phyloP scores from a whole-genome alignment of 495 filamentous ascomycete genomes.

The Lasiosphaeriaceae sp. region DNA sequence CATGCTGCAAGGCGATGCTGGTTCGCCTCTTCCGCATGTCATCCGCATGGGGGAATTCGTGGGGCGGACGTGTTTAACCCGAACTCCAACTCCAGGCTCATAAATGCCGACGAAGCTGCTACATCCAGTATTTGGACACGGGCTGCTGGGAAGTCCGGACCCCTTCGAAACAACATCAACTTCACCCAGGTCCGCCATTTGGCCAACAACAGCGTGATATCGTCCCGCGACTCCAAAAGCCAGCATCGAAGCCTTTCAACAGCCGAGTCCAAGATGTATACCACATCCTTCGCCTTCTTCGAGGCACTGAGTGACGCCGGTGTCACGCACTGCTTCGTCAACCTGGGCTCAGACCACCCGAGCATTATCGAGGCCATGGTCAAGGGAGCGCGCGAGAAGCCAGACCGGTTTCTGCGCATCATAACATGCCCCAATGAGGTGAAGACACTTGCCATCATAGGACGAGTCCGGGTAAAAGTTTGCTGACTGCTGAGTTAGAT shows the following conservation, averaged over 20 bases:
- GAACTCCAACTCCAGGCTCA: background rate
- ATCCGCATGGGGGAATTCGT: background rate
- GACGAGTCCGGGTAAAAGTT: background rate
- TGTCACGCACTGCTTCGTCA: constrained; percentile 87
- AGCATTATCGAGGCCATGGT: constrained; percentile 95
- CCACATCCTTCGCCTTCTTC: constrained; percentile 73
- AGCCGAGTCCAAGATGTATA: constrained; percentile 39
- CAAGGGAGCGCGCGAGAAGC: constrained; percentile 65
- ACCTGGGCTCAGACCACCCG: constrained; percentile 91
- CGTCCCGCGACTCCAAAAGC: background rate
- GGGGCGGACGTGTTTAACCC: background rate
- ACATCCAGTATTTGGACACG: background rate
- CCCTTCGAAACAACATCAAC: background rate
- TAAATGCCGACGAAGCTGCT: background rate
- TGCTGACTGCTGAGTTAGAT: constrained; percentile 53
- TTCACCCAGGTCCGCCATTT: background rate
- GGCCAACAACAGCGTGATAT: background rate
- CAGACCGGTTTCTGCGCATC: constrained; percentile 72
- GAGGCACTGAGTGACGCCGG: constrained; percentile 93
- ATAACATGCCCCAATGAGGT: constrained; percentile 94
- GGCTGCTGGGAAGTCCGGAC: background rate
- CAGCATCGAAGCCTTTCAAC: background rate
- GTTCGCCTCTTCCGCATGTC: background rate
- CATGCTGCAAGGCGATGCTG: background rate
- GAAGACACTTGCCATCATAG: background rate